Percentiles rank a stretch among this genome's conserved stretches.
Evolutionary conservation across 2,329 filamentous ascomycete species (phyloP).

Genomic region (Canariomyces notabilis): DNA sequence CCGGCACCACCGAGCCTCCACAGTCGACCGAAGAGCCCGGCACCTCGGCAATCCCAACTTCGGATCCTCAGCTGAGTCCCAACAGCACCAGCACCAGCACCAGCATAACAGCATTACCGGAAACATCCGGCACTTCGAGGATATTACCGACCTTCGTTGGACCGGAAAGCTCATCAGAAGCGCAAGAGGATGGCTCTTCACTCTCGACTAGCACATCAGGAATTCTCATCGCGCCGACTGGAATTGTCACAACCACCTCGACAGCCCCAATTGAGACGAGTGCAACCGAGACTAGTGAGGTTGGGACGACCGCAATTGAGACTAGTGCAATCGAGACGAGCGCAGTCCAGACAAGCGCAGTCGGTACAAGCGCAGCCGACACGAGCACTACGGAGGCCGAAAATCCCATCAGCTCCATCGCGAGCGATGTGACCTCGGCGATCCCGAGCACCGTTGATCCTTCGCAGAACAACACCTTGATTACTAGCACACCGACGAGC

Average conservation of each 20-base stretch:
- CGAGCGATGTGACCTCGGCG: conserved; percentile 22
- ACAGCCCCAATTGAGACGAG: not conserved
- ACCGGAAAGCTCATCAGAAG: not conserved
- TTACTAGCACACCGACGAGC: too few species aligned
- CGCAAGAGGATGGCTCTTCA: not conserved
- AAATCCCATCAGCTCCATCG: conserved; percentile 14
- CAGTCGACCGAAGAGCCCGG: not conserved
- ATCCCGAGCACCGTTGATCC: conserved; percentile 12
- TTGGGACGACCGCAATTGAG: too few species aligned
- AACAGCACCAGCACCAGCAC: not conserved
- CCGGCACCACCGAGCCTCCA: not conserved
- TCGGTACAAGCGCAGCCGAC: too few species aligned
- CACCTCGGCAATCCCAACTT: not conserved
- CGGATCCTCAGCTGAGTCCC: not conserved
- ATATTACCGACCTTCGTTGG: too few species aligned
- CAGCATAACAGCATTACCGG: not conserved
- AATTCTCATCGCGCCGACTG: conserved; percentile 31
- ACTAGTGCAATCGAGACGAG: too few species aligned
- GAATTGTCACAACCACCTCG: conserved; percentile 27
- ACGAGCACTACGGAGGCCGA: not conserved
- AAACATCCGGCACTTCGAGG: too few species aligned
- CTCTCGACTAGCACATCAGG: conserved; percentile 20
- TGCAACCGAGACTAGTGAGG: not conserved
- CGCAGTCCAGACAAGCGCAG: too few species aligned
- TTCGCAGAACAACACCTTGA: not conserved